Evolutionary conservation across 441 rosid genomes (phyloP).

Genomic region (Populus trichocarpa): DNA sequence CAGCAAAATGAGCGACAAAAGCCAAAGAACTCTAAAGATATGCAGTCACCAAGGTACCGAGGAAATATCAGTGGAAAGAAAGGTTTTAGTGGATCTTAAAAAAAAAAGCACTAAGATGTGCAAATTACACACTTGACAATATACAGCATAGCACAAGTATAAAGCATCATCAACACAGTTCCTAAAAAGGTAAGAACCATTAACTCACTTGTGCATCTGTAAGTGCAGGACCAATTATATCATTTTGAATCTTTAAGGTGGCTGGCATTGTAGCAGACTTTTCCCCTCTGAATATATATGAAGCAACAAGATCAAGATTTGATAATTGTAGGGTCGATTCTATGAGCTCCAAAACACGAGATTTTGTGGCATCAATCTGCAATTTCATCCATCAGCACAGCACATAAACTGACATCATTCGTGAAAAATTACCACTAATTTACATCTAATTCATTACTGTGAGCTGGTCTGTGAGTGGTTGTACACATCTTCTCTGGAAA

Average conservation of each 20-base stretch:
- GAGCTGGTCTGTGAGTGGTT: neutral
- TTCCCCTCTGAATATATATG: slow-evolving; percentile 60
- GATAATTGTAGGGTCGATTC: slow-evolving; percentile 73
- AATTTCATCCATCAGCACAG: slow-evolving; percentile 23
- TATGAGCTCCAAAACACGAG: slow-evolving; percentile 65
- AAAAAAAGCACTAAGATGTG: neutral
- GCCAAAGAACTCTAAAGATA: slow-evolving; percentile 9
- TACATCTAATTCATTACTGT: slow-evolving; percentile 17
- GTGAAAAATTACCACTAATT: slow-evolving; percentile 9
- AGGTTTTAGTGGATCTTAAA: neutral
- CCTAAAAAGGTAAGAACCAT: slow-evolving; percentile 10
- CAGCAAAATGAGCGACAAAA: neutral
- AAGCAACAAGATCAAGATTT: slow-evolving; percentile 64
- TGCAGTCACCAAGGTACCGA: neutral
- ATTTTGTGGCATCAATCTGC: slow-evolving; percentile 74
- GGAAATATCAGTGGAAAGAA: slow-evolving; percentile 8
- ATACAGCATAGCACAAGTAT: neutral
- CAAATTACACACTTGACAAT: neutral
- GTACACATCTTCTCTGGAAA: slow-evolving; percentile 6
- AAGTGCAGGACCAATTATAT: slow-evolving; percentile 75
- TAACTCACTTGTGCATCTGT: slow-evolving; percentile 67
- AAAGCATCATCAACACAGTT: slow-evolving; percentile 2
- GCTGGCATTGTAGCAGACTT: slow-evolving; percentile 46
- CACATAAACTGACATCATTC: slow-evolving; percentile 17
- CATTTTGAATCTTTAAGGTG: slow-evolving; percentile 56